Evolutionary conservation across 441 rosid species (phyloP).

Genomic region (Pelargonium australe): DNA sequence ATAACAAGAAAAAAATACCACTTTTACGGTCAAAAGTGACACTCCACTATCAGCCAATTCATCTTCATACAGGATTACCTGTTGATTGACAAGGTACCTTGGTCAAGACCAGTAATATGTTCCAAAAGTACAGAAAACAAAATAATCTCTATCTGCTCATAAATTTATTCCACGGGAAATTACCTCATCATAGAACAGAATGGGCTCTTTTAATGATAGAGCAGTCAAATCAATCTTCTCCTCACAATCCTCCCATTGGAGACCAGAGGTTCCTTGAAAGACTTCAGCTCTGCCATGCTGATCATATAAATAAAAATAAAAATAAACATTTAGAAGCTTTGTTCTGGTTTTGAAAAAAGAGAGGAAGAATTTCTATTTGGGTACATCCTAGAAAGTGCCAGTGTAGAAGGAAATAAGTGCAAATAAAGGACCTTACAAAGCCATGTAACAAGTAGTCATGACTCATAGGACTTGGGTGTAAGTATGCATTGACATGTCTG

Average conservation of each 20-base stretch:
- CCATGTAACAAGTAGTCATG: conserved; percentile 1
- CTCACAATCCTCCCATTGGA: conserved; percentile 69
- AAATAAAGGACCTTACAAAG: background rate
- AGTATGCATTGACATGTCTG: background rate
- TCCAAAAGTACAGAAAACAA: conserved; percentile 8
- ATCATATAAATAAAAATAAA: conserved; percentile 20
- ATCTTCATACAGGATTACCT: conserved; percentile 94
- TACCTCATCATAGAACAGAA: conserved; percentile 96
- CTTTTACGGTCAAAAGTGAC: conserved; percentile 90
- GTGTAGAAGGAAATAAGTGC: background rate
- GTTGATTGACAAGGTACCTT: conserved; percentile 24
- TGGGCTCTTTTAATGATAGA: conserved; percentile 79
- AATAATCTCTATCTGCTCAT: background rate
- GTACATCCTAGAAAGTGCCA: background rate
- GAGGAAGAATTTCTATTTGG: background rate
- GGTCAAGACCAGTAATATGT: conserved; percentile 13
- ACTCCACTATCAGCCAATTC: conserved; percentile 96
- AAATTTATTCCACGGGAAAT: conserved; percentile 10
- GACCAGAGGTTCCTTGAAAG: conserved; percentile 26
- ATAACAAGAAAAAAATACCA: conserved; percentile 46
- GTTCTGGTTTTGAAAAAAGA: background rate
- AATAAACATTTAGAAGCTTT: conserved; percentile 4
- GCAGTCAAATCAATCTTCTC: conserved; percentile 70
- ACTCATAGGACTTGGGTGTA: conserved; percentile 1
- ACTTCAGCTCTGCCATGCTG: conserved; percentile 32